Percentiles rank a stretch among this genome's conserved stretches.
Conservation (phyloP, 352 stramenopile genomes). For the Globisporangium uncinulatum region DNA sequence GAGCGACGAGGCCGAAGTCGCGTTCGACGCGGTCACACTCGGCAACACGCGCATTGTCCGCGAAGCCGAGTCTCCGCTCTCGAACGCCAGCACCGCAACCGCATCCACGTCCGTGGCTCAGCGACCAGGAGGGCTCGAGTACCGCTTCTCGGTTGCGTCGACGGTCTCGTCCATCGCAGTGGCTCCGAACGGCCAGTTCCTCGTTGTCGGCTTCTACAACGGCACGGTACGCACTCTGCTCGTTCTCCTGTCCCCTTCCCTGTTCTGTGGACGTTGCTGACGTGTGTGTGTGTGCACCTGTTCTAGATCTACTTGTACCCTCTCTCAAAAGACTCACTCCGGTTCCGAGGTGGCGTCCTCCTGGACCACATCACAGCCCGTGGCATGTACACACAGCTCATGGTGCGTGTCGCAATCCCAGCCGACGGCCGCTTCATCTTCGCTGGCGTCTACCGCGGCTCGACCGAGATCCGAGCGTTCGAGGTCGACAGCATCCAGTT, state of each 20-base stretch:
- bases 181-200: conserved; percentile 57
- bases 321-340: conserved; percentile 46
- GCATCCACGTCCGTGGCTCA: conserved; percentile 10
- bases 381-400: conserved; percentile 81
- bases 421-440: conserved; percentile 84
- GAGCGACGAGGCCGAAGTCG: conserved; percentile 56
- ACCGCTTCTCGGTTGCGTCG: conserved; percentile 50
- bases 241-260: background rate
- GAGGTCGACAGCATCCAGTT: conserved; percentile 78
- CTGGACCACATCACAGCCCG: conserved; percentile 77
- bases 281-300: conserved; percentile 10
- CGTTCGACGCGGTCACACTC: conserved; percentile 57
- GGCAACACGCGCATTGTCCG: conserved; percentile 54
- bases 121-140: conserved; percentile 43
- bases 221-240: conserved; percentile 30
- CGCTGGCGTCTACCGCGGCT: conserved; percentile 77
- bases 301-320: conserved; percentile 60
- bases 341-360: conserved; percentile 66
- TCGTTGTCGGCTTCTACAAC: conserved; percentile 80
- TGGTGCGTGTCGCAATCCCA: conserved; percentile 68
- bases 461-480: conserved; percentile 81
- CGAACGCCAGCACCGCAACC: conserved; percentile 26
- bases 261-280: background rate
- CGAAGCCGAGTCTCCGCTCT: conserved; percentile 38
- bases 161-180: conserved; percentile 80